These are phyloP conservation scores for Aspergillus fumigatus DNA, from an alignment of 2,329 filamentous ascomycete genomes.

Conservation along the genomic window DNA sequence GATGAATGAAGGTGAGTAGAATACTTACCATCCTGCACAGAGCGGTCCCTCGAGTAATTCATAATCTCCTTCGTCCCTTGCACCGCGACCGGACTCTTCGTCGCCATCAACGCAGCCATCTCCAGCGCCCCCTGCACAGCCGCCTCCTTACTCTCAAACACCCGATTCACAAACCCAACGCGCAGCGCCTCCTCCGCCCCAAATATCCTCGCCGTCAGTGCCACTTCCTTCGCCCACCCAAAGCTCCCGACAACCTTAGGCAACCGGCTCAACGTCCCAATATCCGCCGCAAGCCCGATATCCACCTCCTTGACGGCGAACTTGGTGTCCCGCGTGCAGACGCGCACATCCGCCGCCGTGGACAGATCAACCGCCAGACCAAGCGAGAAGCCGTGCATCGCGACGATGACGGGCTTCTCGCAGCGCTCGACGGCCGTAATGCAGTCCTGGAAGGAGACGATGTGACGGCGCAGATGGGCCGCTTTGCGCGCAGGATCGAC, in stretches of 20 bases:
- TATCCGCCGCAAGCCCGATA: slow-evolving; percentile 47
- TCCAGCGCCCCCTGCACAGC: slow-evolving; percentile 60
- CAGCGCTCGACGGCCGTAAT: slow-evolving; percentile 75
- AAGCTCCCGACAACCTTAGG: slow-evolving; percentile 44
- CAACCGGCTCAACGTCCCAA: slow-evolving; percentile 44
- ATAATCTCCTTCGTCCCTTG: slow-evolving; percentile 83
- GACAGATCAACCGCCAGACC: slow-evolving; percentile 69
- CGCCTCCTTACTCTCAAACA: slow-evolving; percentile 51
- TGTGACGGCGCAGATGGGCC: slow-evolving; percentile 58
- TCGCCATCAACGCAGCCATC: slow-evolving; percentile 62
- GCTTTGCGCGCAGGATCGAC: slow-evolving; percentile 63
- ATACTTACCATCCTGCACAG: slow-evolving; percentile 66
- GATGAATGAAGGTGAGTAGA: not conserved
- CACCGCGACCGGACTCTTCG: slow-evolving; percentile 83
- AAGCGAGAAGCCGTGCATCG: slow-evolving; percentile 72
- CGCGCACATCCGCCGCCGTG: slow-evolving; percentile 40
- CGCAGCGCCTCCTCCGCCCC: slow-evolving; percentile 41
- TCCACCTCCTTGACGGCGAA: slow-evolving; percentile 48
- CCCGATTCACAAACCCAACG: slow-evolving; percentile 42
- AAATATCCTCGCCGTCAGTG: slow-evolving; percentile 41
- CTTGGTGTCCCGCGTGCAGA: slow-evolving; percentile 32
- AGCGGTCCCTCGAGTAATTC: slow-evolving; percentile 75
- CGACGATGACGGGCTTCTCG: slow-evolving; percentile 84
- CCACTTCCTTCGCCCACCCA: slow-evolving; percentile 48
- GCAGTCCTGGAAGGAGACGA: slow-evolving; percentile 75